Base-by-base conservation (phyloP, 257 asterid genomes). In the Voacanga thouarsii region DNA sequence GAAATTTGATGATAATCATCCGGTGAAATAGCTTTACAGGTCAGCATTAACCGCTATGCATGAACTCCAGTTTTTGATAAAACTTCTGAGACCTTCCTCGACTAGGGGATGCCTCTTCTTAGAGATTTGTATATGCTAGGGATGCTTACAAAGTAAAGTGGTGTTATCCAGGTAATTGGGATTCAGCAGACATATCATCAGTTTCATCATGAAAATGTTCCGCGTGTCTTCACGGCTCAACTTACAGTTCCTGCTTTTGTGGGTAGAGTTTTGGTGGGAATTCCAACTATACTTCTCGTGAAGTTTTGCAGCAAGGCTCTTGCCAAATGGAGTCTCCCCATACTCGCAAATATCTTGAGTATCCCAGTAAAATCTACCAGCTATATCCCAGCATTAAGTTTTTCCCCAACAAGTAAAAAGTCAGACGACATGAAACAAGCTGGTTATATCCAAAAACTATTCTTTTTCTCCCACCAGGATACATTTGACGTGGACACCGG, bases 251-350 rank as follows among this genome's bases (percentile, higher is more conserved):
- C 79, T 47, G 86, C 87, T 33, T 92, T 93, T 82, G 74, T 86
- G 71, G 92, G 92, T 60, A 88, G 99, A 89, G 75, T 92, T 79
- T 87, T 92, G 45, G 82, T 96, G 76, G 99, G 99, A 74, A 87
- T 93, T 85, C 91, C 98, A 11, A 90, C 96, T 1, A 96, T 96
- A 82, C 92, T 96, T 74, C 75, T 96, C 0, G 96, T 92, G 75
- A 96, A 94, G 89, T 93, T 85, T 80, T 92, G 99, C 77, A 90
- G 96, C 88, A 94, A 96, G 87, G 97, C 94, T 77, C 88, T 96
- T 45, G 89, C 97, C 64, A 93, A 90, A 87, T 89, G 99, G 97
- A 89, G 87, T 83, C 92, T 96, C 76, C 99, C 99, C 57, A 87
- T 90, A 71, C 85, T 92, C 44, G 94, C 99, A 24, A 90, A 87